A percentile compares a stretch with the other conserved stretches of the same genome.
These are phyloP conservation scores for Penicillium sp. DNA, from an alignment of 2,329 filamentous ascomycete genomes.

Conservation along the genomic window DNA sequence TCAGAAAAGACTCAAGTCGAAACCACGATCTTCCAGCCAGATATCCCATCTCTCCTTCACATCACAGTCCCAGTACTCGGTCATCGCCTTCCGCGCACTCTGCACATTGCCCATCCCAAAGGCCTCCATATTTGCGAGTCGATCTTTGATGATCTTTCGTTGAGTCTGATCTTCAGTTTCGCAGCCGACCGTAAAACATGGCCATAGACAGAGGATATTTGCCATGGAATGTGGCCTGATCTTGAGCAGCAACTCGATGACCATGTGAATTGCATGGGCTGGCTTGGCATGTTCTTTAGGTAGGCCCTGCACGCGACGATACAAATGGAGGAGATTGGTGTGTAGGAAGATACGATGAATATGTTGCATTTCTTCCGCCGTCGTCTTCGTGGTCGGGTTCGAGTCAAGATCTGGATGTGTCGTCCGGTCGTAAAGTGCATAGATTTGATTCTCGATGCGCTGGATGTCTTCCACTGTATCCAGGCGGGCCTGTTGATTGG, in stretches of 20 bases:
- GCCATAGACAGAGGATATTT: conserved; percentile 17
- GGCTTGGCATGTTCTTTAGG: conserved; percentile 17
- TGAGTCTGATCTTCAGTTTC: conserved; percentile 14
- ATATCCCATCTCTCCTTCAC: conserved; percentile 18
- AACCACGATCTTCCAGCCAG: conserved; percentile 12
- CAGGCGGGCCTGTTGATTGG: background rate
- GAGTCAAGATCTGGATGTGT: conserved; percentile 9
- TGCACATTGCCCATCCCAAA: conserved; percentile 18
- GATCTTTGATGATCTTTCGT: conserved; percentile 9
- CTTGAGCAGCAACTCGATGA: conserved; percentile 15
- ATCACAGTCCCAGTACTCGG: conserved; percentile 15
- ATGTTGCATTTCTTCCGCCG: conserved; percentile 13
- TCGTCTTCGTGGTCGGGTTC: conserved; percentile 6
- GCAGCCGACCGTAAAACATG: conserved; percentile 15
- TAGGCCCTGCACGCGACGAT: conserved; percentile 14
- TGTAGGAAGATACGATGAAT: conserved; percentile 15
- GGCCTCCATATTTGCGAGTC: conserved; percentile 12
- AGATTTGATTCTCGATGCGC: conserved; percentile 13
- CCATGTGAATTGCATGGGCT: conserved; percentile 15
- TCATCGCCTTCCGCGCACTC: conserved; percentile 15
- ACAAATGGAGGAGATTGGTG: conserved; percentile 13
- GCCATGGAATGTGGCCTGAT: conserved; percentile 11
- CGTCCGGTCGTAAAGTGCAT: conserved; percentile 15
- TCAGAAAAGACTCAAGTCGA: conserved; percentile 15
- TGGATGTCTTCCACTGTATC: conserved; percentile 6